Base-by-base conservation (phyloP, 2,329 filamentous ascomycete genomes). In the Domatiomyces catenatus region DNA sequence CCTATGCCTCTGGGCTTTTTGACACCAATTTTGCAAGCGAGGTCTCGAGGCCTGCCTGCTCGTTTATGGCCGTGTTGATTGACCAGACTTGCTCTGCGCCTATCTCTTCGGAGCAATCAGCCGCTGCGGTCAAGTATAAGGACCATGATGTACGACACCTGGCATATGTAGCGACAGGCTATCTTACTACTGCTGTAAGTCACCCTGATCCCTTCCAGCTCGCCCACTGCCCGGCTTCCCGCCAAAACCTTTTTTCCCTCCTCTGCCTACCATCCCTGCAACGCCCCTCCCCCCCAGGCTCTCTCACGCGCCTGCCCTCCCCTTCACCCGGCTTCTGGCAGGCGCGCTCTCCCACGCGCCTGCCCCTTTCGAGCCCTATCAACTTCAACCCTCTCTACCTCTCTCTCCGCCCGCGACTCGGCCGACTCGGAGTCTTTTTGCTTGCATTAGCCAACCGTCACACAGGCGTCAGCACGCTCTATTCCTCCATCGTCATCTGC, bases 371-470 rank as follows among this genome's bases (percentile, higher is more conserved):
- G 15, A 39, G 32, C 46, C 48, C 50, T 46, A 36, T 49, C 45
- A 48, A 50, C 42, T 22, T 48, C 28, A 2, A 2, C 28, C 28
- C 28, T 12, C 28, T n/a, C n/a, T n/a, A n/a, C 28, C 32, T 15
- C 32, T 4, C 32, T 4, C 10, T 39, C 32, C 32, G 32, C 32
- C 10, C 10, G 28, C 8, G 8, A n/a, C n/a, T n/a, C n/a, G n/a
- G n/a, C n/a, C 28, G 28, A 32, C 28, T 32, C 28, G 28, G 28
- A 32, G 28, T 32, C 32, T 39, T 39, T 39, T 42, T 54, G 49
- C 49, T 51, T 47, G 15, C 48, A 26, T 42, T 59, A 56, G 56
- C 56, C 56, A 59, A 59, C 56, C 56, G 4, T 3, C 56, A 52
- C 58, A 56, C 55, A 55, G 49, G 48, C 50, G 53, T 49, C 8